Evolutionary conservation across 345 rosid genomes (phyloP).

Genomic region (Eucalyptus regnans): DNA sequence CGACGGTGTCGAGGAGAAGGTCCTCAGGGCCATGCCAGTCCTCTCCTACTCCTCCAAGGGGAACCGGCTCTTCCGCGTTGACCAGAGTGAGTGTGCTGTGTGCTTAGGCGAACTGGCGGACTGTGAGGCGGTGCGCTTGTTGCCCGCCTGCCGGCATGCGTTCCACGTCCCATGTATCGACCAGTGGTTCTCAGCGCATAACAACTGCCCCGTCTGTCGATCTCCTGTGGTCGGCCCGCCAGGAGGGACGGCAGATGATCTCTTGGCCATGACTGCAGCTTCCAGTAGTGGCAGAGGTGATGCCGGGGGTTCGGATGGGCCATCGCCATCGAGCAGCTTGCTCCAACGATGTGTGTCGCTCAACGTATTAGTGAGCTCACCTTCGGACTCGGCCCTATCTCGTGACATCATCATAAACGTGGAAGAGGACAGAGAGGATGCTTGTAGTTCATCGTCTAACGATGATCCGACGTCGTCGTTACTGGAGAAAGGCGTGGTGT

Average conservation of each 20-base stretch:
- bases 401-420: not conserved
- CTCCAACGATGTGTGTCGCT: not conserved
- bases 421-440: not conserved
- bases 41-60: slow-evolving; percentile 2
- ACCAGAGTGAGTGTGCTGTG: slow-evolving; percentile 33
- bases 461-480: not conserved
- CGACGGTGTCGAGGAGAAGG: slow-evolving; percentile 15
- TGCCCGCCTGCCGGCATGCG: slow-evolving; percentile 61
- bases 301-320: not conserved
- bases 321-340: not conserved
- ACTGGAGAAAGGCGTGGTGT: not conserved
- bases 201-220: slow-evolving; percentile 60
- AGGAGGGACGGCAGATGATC: not conserved
- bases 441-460: not conserved
- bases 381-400: not conserved
- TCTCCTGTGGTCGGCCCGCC: slow-evolving; percentile 1
- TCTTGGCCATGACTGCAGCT: not conserved
- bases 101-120: slow-evolving; percentile 42
- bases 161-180: slow-evolving; percentile 70
- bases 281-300: not conserved
- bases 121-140: slow-evolving; percentile 35
- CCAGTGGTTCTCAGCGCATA: slow-evolving; percentile 50
- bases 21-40: slow-evolving; percentile 26
- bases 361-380: not conserved
- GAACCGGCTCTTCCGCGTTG: not conserved